Base-by-base conservation (phyloP, 331 rosid genomes). In the Quercus phellos region DNA sequence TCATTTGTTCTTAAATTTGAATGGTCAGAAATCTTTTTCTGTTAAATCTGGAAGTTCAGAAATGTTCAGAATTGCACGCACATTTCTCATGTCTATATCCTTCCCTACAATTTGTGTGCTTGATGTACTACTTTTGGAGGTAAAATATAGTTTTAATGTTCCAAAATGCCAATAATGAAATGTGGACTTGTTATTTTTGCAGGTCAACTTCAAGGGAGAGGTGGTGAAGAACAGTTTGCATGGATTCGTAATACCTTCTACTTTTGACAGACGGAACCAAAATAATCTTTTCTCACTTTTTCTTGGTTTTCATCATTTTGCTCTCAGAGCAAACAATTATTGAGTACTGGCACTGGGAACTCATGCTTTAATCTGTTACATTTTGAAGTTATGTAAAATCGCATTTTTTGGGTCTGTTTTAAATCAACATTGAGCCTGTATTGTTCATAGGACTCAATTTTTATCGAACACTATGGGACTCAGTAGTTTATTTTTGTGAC, bases 201-300 rank as follows among this genome's bases (percentile, higher is more conserved):
- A 93, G 98, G 91, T 74, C 88, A 70, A 86, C 84, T 74, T 85
- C 97, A 78, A 89, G 90, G 86, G 97, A 91, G 66, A 88, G 86
- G 84, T 95, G 99, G 99, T 95, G 96, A 95, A 77, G 78, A 63
- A 66, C 84, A 30, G 83, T 77, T 83, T 77, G 78, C 68, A 77
- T 74, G 92, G 93, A 86, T 80, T 84, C 84, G 51, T 80, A 78
- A 78, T 82, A 78, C 81, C 82, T 59, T 83, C 91, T 77, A 80
- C 90, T 83, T 91, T 84, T 85, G 97, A 93, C 85, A 83, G 83
- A 74, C 84, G 70, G 89, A 82, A 86, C 86, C 90, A 74, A 88
- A 92, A 92, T 38, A 87, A 87, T 88, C 82, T 90, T 90, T 92
- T 76, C 81, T 56, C 88, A 83, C 84, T 55, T 46, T 73, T 70